Base-by-base conservation (phyloP, 805 yeast species). In the Cyberlindnera subsufficiens region DNA sequence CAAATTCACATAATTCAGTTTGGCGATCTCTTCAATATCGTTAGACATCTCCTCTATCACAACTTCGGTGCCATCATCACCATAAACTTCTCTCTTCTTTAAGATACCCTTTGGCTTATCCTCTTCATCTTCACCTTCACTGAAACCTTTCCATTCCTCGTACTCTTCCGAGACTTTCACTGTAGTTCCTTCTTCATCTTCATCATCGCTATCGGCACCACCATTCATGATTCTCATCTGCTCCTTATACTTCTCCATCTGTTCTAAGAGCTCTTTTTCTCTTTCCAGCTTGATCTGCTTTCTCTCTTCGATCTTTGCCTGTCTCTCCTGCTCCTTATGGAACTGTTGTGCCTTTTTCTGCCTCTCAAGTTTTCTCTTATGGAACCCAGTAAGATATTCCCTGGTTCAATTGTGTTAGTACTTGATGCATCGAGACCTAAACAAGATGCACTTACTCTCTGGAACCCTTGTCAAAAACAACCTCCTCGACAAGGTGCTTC, bases 321-420 rank as follows among this genome's bases (percentile, higher is more conserved):
- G 67, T 44, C 90, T 72, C 5, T 83, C 93, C 58, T 82, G 86
- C 59, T 90, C 96, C 53, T 82, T 80, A 39, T 76, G 77, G 54
- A 71, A 80, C 46, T 77, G 86, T 52, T 78, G 80, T 0, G 97
- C 98, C 50, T 82, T 80, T 66, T 88, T 90, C 65, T 86, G 85
- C 61, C 98, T 75, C 57, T 86, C 86, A 15, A 91, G 61, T 61
- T 91, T 91, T 58, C 99, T 77, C 66, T 91, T 91, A 64, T 93
- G 98, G 63, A 91, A 91, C 33, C 99, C 99, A 3, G 97, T 91
- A 52, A 91, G 67, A 61, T 80, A 91, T 47, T 91, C 96, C 27
- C 68, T 63, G 19, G 27, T 22, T 19, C 15, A 13, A 17, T 7
- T 11, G 16, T 18, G 37, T 34, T 34, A 34, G 37, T 18, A 18